Base-by-base conservation (phyloP, 2,329 filamentous ascomycete genomes). In the Lachnellula willkommii region DNA sequence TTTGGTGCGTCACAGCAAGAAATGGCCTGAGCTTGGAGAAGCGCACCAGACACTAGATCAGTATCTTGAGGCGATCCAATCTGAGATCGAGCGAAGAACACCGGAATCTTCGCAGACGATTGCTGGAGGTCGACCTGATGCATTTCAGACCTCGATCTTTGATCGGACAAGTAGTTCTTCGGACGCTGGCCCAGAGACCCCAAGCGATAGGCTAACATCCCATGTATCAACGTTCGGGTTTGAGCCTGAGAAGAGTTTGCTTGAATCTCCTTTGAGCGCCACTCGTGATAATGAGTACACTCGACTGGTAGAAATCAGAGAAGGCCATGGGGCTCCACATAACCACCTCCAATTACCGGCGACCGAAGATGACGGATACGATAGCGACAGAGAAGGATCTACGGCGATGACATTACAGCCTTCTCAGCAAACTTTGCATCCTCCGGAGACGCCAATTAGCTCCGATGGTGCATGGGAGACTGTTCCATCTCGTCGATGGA, bases 141-240 rank as follows among this genome's bases (percentile, higher is more conserved):
- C 66, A 5, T 66, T 68, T 32, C 70, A 73, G 32, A 64, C 70
- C 0, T 80, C 77, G 0, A 76, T 81, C 1, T 81, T 81, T 54
- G 78, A 81, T 58, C 72, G 76, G 20, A 72, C 74, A 3, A 78
- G 74, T 57, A 78, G 74, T 55, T 66, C 75, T 7, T 80, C 78
- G 0, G 77, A 79, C 55, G 72, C 72, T 5, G 74, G 75, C 22
- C 74, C 76, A 0, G 70, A 72, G n/a, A 75, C 73, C 0, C 71
- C 74, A 8, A 53, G 59, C 1, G 66, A 69, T 5, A 72, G 47
- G 8, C 55, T 24, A 14, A 17, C 22, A 20, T 45, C 42, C 22
- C 15, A 12, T 45, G 42, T 45, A 22, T 45, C 60, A 5, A 60
- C 66, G 8, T 69, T 65, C 63, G 62, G 63, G 7, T 36, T 66